These are phyloP conservation scores for Mortierella alpina DNA, from an alignment of 192 early-diverging fungal genomes.

Conservation along the genomic window DNA sequence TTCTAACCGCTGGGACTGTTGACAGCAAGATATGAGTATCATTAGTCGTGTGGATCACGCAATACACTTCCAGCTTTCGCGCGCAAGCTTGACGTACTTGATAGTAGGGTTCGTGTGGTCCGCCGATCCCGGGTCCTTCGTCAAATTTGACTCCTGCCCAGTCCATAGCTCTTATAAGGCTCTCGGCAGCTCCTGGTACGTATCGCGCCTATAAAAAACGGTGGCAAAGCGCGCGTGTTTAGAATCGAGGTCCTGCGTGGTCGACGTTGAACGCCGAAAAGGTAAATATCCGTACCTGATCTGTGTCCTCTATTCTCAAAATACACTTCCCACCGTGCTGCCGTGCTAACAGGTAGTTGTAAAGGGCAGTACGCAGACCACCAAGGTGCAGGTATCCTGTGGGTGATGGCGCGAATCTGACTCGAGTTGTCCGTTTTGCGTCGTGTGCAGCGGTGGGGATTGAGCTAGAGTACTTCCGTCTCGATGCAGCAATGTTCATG, in stretches of 20 bases:
- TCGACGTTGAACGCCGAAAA: not conserved
- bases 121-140: slow-evolving; percentile 75
- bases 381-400: slow-evolving; percentile 94
- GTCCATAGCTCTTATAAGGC: slow-evolving; percentile 69
- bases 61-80: too few relatives aligned
- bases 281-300: slow-evolving; percentile 61
- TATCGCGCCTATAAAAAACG: slow-evolving; percentile 63
- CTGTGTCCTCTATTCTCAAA: slow-evolving; percentile 95
- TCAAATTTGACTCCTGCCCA: slow-evolving; percentile 85
- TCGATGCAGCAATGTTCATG: too few relatives aligned
- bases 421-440: slow-evolving; percentile 59
- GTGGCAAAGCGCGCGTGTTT: not conserved
- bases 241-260: not conserved
- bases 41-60: too few relatives aligned
- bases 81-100: slow-evolving; percentile 57
- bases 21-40: too few relatives aligned
- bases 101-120: slow-evolving; percentile 70
- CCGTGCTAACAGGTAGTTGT: slow-evolving; percentile 88
- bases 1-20: slow-evolving; percentile 77
- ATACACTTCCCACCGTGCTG: slow-evolving; percentile 80
- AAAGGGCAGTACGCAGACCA: slow-evolving; percentile 91
- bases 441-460: not conserved
- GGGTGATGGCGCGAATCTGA: slow-evolving; percentile 94
- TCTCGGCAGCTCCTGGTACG: slow-evolving; percentile 79
- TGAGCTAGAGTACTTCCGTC: not conserved